A percentile compares a stretch with the other conserved stretches of the same genome.
Evolutionary conservation across 202 grass and related monocot genomes (phyloP).

Genomic region (Carex sylvatica): DNA sequence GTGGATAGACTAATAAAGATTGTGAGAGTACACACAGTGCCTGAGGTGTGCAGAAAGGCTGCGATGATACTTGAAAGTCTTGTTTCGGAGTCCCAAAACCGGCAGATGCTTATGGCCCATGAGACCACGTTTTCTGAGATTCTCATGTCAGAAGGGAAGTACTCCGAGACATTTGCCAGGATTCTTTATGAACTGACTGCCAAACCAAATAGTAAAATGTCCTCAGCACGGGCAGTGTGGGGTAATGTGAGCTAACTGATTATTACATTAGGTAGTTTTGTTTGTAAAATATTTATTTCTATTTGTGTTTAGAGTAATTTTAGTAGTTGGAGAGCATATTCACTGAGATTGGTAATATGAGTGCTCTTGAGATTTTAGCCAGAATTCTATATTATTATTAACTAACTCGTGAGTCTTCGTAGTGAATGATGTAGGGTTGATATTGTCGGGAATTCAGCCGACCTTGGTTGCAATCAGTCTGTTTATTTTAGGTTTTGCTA

Average conservation of each 20-base stretch:
- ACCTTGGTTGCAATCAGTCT: background rate
- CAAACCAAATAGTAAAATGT: constrained; percentile 71
- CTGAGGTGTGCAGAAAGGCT: constrained; percentile 90
- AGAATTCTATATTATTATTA: background rate
- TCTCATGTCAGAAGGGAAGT: constrained; percentile 69
- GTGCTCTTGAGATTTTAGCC: background rate
- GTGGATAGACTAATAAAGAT: constrained; percentile 93
- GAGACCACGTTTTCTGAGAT: constrained; percentile 94
- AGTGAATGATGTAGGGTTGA: constrained; percentile 3
- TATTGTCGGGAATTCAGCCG: background rate
- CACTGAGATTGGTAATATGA: background rate
- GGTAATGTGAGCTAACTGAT: constrained; percentile 77
- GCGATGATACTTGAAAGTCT: constrained; percentile 90
- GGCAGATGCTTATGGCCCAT: constrained; percentile 72
- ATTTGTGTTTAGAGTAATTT: background rate
- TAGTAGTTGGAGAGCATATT: background rate
- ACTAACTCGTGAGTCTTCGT: background rate
- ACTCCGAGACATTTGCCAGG: constrained; percentile 80
- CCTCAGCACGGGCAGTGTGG: constrained; percentile 75
- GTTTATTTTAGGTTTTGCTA: background rate
- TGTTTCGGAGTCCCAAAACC: constrained; percentile 85
- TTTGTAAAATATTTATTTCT: constrained; percentile 1
- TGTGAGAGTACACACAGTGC: constrained; percentile 68
- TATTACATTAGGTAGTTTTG: background rate
- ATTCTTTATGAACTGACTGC: constrained; percentile 87